Percentiles rank a stretch among this genome's conserved stretches.
phyloP scores from a whole-genome alignment of 2,329 filamentous ascomycete genomes.

The Verticillium tricorpus region DNA sequence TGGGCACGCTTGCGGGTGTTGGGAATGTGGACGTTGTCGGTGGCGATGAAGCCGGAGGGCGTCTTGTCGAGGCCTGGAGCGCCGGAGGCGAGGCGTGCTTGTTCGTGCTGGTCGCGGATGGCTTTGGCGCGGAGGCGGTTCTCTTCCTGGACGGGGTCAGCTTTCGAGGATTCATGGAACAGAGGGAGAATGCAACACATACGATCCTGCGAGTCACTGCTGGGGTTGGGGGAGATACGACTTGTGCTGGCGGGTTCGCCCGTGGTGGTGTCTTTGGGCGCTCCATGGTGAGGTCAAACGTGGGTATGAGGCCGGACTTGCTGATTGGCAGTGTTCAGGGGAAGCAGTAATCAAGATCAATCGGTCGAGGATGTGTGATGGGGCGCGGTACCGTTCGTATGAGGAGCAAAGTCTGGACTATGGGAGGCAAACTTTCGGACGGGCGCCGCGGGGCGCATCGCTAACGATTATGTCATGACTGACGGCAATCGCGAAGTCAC shows the following conservation, averaged over 20 bases:
- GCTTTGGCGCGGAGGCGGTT: conserved; percentile 87
- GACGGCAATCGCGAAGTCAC: conserved; percentile 8
- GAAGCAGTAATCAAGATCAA: not conserved
- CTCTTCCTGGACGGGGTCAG: conserved; percentile 60
- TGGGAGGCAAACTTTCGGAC: conserved; percentile 7
- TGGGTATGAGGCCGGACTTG: not conserved
- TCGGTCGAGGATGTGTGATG: no score
- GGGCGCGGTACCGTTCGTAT: not conserved
- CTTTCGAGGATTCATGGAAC: not conserved
- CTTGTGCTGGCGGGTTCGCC: conserved; percentile 20
- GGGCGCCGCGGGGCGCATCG: not conserved
- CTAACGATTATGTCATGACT: conserved; percentile 13
- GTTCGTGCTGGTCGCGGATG: conserved; percentile 67
- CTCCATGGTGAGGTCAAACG: conserved; percentile 32
- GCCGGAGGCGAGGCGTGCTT: conserved; percentile 48
- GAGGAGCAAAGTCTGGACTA: not conserved
- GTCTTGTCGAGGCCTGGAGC: conserved; percentile 40
- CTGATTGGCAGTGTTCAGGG: not conserved
- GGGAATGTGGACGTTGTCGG: conserved; percentile 55
- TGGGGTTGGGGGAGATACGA: conserved; percentile 45
- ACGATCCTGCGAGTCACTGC: conserved; percentile 53
- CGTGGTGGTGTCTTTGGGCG: conserved; percentile 41
- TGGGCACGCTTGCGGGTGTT: conserved; percentile 66
- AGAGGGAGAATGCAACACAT: conserved; percentile 16
- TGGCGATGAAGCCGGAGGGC: conserved; percentile 67